phyloP scores from a whole-genome alignment of 306 rosid genomes.

The Carpinus fangiana region DNA sequence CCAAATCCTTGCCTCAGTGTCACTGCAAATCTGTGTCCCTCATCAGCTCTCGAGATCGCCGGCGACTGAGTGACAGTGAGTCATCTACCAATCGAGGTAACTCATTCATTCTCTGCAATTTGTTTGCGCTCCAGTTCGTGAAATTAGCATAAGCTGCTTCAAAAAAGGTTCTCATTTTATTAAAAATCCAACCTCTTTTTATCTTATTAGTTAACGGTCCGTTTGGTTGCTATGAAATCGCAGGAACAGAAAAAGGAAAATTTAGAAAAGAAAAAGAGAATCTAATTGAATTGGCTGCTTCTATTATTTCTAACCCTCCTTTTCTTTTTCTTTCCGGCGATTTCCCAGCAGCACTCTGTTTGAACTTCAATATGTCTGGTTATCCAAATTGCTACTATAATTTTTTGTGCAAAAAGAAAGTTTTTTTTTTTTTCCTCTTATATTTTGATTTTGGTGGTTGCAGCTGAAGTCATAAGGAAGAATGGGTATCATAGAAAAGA shows the following conservation, averaged over 20 bases:
- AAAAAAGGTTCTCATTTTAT: neutral
- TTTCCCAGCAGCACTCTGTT: neutral
- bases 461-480: conserved; percentile 32
- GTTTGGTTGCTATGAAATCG: conserved; percentile 1
- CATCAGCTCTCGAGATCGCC: conserved; percentile 25
- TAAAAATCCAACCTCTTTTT: neutral
- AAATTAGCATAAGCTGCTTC: neutral
- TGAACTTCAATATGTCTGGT: conserved; percentile 8
- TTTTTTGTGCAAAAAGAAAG: neutral
- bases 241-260: neutral
- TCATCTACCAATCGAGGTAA: neutral
- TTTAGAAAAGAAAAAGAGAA: neutral
- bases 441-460: conserved; percentile 21
- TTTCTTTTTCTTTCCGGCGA: neutral
- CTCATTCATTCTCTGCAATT: neutral
- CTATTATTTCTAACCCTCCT: neutral
- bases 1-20: neutral
- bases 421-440: neutral
- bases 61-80: conserved; percentile 43
- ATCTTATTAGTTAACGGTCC: neutral
- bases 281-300: neutral
- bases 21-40: neutral
- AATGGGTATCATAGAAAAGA: conserved; percentile 96
- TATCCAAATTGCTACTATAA: neutral
- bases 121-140: neutral